Conservation (phyloP, 495 filamentous ascomycete genomes). For the Aspergillus wentii region DNA sequence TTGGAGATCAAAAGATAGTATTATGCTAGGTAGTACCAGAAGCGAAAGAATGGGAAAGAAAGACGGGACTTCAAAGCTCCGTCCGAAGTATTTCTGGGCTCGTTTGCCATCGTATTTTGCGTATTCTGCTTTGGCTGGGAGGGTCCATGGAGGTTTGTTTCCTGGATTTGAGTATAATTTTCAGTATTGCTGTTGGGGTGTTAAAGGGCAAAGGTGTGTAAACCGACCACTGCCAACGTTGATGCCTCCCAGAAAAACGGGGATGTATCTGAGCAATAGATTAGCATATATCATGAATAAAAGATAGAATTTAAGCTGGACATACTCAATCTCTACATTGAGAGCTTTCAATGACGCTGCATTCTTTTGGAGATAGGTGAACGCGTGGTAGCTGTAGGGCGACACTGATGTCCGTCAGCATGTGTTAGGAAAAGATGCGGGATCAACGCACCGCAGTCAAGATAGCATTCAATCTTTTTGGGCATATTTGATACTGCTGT, state of each 20-base stretch:
- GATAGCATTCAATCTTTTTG: constrained; percentile 57
- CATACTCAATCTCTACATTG: constrained; percentile 59
- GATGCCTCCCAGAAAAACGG: constrained; percentile 70
- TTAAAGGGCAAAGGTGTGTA: not conserved
- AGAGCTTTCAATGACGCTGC: constrained; percentile 46
- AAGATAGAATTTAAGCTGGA: too few species aligned
- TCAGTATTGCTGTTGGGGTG: not conserved
- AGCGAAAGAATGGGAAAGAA: constrained; percentile 50
- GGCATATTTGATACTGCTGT: too few species aligned
- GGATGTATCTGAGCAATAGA: constrained; percentile 53
- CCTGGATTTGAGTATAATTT: constrained; percentile 29
- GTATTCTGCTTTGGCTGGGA: constrained; percentile 62
- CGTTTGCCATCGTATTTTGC: constrained; percentile 48
- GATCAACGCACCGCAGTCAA: constrained; percentile 48
- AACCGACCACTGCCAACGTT: constrained; percentile 56
- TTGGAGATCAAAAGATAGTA: too few species aligned
- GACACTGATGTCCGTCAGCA: constrained; percentile 46
- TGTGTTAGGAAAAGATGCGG: not conserved
- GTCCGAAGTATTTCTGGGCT: constrained; percentile 50
- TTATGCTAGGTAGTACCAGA: constrained; percentile 31
- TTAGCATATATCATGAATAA: too few species aligned
- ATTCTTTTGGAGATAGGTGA: constrained; percentile 54
- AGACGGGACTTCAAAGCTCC: constrained; percentile 35
- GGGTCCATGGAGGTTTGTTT: constrained; percentile 69
- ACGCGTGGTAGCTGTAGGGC: constrained; percentile 62